These are phyloP conservation scores for Kwoniella sp. DNA, from an alignment of 768 basidiomycete genomes.

Conservation along the genomic window DNA sequence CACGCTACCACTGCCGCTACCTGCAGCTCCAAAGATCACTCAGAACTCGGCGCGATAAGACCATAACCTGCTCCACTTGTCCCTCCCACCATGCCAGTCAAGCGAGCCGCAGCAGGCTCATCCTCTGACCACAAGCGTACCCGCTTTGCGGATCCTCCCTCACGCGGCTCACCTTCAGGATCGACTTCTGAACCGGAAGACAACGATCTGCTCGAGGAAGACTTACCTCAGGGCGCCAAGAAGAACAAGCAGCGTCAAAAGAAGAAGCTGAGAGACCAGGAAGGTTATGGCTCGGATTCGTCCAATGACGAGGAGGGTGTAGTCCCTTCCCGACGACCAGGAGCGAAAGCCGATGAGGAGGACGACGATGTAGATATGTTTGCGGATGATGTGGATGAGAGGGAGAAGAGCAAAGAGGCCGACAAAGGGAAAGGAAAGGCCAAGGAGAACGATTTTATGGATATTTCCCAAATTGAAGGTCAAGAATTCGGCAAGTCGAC, in stretches of 20 bases:
- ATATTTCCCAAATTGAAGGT: conserved; percentile 93
- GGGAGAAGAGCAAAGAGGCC: conserved; percentile 56
- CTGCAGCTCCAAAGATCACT: too few species aligned
- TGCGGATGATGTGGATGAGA: conserved; percentile 61
- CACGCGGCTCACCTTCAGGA: conserved; percentile 4
- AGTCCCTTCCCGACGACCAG: conserved; percentile 70
- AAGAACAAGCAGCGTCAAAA: conserved; percentile 61
- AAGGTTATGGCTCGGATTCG: conserved; percentile 91
- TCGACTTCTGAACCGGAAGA: conserved; percentile 11
- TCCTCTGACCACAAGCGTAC: conserved; percentile 32
- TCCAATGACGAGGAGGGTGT: conserved; percentile 95
- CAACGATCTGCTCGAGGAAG: conserved; percentile 46
- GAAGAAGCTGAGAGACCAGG: conserved; percentile 72
- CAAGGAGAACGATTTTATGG: conserved; percentile 72
- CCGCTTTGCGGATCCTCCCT: conserved; percentile 30
- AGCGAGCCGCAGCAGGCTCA: conserved; percentile 29
- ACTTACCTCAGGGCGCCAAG: conserved; percentile 41
- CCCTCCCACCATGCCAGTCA: conserved; percentile 37
- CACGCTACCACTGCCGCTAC: too few species aligned
- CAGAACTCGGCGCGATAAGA: too few species aligned
- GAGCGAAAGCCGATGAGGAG: conserved; percentile 50
- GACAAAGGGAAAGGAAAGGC: conserved; percentile 33
- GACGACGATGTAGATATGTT: conserved; percentile 74
- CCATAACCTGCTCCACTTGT: too few species aligned
- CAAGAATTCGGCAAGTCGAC: conserved; percentile 72